Percentiles rank a stretch among this genome's conserved stretches.
phyloP scores from a whole-genome alignment of 768 basidiomycete species.

The Psilocybe subaeruginosa region DNA sequence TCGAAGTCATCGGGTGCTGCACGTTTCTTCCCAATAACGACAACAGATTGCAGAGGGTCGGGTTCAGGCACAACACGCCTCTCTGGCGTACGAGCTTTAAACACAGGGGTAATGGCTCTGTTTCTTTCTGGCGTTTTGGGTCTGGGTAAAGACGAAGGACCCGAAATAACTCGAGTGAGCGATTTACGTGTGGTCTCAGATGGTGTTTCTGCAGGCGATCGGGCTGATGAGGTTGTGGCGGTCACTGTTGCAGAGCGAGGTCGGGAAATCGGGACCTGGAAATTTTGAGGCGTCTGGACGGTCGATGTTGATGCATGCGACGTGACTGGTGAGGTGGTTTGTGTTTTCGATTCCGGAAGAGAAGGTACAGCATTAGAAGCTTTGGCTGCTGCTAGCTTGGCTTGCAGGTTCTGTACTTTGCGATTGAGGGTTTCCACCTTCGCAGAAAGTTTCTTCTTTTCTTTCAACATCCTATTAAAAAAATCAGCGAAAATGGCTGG shows the following conservation, averaged over 20 bases:
- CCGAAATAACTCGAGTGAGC: conserved; percentile 42
- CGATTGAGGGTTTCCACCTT: conserved; percentile 75
- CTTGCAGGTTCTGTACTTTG: conserved; percentile 73
- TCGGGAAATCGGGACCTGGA: conserved; percentile 19
- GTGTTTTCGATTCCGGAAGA: conserved; percentile 12
- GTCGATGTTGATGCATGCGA: conserved; percentile 5
- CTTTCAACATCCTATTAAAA: conserved; percentile 67
- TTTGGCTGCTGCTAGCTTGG: conserved; percentile 62
- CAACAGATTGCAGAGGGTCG: conserved; percentile 33
- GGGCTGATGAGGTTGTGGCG: conserved; percentile 22
- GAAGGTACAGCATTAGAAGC: conserved; percentile 27
- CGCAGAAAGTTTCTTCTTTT: conserved; percentile 73
- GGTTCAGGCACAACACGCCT: conserved; percentile 28
- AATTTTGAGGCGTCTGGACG: conserved; percentile 9
- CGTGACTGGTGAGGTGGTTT: conserved; percentile 3
- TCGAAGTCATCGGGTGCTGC: conserved; percentile 81
- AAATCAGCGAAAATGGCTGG: conserved; percentile 5
- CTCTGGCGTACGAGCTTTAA: conserved; percentile 59
- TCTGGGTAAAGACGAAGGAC: conserved; percentile 42
- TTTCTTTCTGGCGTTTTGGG: conserved; percentile 59
- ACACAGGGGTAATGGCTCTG: conserved; percentile 41
- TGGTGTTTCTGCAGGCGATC: conserved; percentile 14
- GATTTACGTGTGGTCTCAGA: conserved; percentile 23
- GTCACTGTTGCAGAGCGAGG: conserved; percentile 33
- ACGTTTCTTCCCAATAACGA: conserved; percentile 68